phyloP scores from a whole-genome alignment of 495 filamentous ascomycete genomes.

The Penicillium subrubescens region DNA sequence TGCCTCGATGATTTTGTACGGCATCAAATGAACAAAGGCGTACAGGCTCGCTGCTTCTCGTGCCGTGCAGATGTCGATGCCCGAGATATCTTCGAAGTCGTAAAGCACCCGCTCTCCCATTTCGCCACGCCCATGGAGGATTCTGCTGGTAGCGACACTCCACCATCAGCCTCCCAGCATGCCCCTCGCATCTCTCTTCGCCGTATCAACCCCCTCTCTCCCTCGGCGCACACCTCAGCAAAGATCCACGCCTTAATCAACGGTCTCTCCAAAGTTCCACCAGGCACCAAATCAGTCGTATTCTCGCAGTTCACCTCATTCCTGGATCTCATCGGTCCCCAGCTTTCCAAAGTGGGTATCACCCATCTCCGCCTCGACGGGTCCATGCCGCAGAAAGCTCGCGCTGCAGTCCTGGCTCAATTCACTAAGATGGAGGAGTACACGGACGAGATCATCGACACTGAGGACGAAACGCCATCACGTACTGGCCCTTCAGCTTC shows the following conservation, averaged over 20 bases:
- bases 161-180: constrained; percentile 33
- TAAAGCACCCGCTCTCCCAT: constrained; percentile 52
- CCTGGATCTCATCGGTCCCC: constrained; percentile 83
- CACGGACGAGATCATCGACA: constrained; percentile 38
- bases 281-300: constrained; percentile 83
- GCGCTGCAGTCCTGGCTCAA: constrained; percentile 70
- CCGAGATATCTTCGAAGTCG: constrained; percentile 88
- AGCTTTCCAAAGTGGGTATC: constrained; percentile 71
- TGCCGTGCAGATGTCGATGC: constrained; percentile 82
- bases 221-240: constrained; percentile 62
- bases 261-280: constrained; percentile 68
- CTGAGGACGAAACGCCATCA: constrained; percentile 24
- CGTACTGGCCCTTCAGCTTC: constrained; percentile 13
- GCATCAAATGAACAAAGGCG: constrained; percentile 76
- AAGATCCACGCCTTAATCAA: constrained; percentile 81
- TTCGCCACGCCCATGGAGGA: constrained; percentile 32
- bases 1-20: constrained; percentile 86
- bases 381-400: constrained; percentile 81
- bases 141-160: constrained; percentile 36
- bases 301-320: constrained; percentile 98
- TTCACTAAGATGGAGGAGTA: constrained; percentile 58
- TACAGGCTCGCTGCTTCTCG: constrained; percentile 79
- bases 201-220: constrained; percentile 71
- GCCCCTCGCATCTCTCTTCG: constrained; percentile 76
- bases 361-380: constrained; percentile 86